These are phyloP conservation scores for Aspergillus sp. DNA, from an alignment of 2,329 filamentous ascomycete genomes.

Conservation along the genomic window DNA sequence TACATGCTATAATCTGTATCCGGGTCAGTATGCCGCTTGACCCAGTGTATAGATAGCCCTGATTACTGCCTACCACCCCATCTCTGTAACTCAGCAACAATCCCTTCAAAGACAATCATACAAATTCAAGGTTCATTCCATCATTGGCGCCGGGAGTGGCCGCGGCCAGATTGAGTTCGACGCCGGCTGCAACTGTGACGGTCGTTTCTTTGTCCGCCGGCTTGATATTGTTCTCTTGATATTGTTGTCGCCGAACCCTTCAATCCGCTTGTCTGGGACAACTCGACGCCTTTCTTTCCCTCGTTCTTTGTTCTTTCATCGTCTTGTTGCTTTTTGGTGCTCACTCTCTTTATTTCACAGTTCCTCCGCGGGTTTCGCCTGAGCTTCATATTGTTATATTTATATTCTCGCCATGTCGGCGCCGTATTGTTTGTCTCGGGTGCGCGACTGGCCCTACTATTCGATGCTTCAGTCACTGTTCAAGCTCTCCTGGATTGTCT, in stretches of 20 bases:
- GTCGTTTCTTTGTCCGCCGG: conserved; percentile 6
- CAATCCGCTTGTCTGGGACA: conserved; percentile 6
- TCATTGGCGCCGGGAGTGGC: no score
- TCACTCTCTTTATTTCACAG: background rate
- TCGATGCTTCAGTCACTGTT: background rate
- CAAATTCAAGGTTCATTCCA: no score
- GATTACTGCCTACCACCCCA: no score
- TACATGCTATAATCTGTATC: no score
- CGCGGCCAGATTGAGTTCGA: no score
- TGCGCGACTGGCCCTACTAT: conserved; percentile 6
- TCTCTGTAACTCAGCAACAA: no score
- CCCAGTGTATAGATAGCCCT: no score
- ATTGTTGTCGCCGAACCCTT: conserved; percentile 16
- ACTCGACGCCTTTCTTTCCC: background rate
- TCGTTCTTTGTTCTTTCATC: background rate
- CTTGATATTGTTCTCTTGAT: conserved; percentile 21
- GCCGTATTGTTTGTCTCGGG: conserved; percentile 24
- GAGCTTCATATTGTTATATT: conserved; percentile 7
- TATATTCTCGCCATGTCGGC: background rate
- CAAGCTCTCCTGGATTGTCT: background rate
- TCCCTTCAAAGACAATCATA: no score
- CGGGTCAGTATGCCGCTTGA: no score
- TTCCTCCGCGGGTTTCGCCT: no score
- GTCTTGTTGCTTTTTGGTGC: no score
- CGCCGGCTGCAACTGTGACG: no score